Conservation (phyloP, 1,284 basidiomycete species). For the Violaceomyces palustris region DNA sequence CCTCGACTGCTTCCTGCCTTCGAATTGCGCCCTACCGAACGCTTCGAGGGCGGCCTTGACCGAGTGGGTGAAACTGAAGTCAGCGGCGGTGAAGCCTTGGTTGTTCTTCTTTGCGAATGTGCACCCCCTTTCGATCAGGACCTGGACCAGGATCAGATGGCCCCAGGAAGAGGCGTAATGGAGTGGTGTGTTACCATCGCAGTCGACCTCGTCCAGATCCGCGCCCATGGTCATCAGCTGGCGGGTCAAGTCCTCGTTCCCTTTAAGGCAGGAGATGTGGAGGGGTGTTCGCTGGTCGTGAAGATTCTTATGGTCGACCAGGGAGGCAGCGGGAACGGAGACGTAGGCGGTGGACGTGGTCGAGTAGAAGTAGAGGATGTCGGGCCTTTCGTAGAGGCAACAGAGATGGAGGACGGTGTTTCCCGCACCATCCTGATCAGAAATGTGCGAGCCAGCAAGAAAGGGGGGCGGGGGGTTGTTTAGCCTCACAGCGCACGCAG, state of each 20-base stretch:
- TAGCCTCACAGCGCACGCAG: too few species aligned
- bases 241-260: conserved; percentile 81
- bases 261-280: conserved; percentile 79
- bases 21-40: conserved; percentile 23
- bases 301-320: conserved; percentile 15
- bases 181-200: conserved; percentile 82
- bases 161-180: conserved; percentile 61
- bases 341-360: conserved; percentile 14
- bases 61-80: conserved; percentile 68
- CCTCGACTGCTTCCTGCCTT: conserved; percentile 15
- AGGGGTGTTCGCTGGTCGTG: conserved; percentile 70
- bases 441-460: neutral
- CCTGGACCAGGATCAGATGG: conserved; percentile 65
- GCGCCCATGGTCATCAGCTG: conserved; percentile 83
- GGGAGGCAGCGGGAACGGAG: conserved; percentile 7
- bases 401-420: conserved; percentile 32
- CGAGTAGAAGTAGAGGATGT: conserved; percentile 29
- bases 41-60: conserved; percentile 36
- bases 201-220: conserved; percentile 78
- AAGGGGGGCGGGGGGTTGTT: neutral
- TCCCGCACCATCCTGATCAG: conserved; percentile 16
- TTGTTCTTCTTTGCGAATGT: conserved; percentile 75
- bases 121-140: conserved; percentile 82
- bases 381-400: conserved; percentile 28
- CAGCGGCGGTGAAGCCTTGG: conserved; percentile 80